Percentiles rank a stretch among this genome's conserved stretches.
Evolutionary conservation across 768 basidiomycete species (phyloP).

Genomic region (Neoboletus magnificus): DNA sequence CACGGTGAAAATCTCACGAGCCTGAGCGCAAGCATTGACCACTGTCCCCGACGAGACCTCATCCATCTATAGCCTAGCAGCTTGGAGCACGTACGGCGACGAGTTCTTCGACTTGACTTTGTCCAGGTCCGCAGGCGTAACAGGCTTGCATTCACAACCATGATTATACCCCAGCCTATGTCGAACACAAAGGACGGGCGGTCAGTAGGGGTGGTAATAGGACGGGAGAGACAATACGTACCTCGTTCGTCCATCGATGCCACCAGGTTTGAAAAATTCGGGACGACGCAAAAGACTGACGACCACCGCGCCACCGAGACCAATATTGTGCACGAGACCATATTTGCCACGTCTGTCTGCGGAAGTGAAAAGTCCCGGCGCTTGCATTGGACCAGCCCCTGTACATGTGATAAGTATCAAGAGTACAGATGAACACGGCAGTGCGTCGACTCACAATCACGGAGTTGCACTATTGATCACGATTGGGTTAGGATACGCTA

Average conservation of each 20-base stretch:
- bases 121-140: constrained; percentile 64
- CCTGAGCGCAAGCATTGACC: neutral
- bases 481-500: neutral
- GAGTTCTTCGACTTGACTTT: constrained; percentile 71
- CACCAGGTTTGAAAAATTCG: constrained; percentile 68
- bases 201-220: neutral
- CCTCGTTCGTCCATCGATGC: constrained; percentile 66
- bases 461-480: constrained; percentile 59
- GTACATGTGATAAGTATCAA: neutral
- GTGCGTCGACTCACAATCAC: constrained; percentile 49
- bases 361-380: constrained; percentile 60
- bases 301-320: constrained; percentile 77
- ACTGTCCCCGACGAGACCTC: neutral
- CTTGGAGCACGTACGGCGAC: constrained; percentile 42
- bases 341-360: constrained; percentile 70
- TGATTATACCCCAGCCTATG: constrained; percentile 78
- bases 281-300: constrained; percentile 74
- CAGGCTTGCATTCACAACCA: constrained; percentile 58
- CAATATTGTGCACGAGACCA: constrained; percentile 81
- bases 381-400: constrained; percentile 89
- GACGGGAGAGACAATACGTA: constrained; percentile 19
- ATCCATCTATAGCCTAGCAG: constrained; percentile 40
- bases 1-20: neutral
- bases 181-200: neutral
- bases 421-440: neutral